Conservation (phyloP, 2,329 filamentous ascomycete species). For the Fusarium nematophilum region DNA sequence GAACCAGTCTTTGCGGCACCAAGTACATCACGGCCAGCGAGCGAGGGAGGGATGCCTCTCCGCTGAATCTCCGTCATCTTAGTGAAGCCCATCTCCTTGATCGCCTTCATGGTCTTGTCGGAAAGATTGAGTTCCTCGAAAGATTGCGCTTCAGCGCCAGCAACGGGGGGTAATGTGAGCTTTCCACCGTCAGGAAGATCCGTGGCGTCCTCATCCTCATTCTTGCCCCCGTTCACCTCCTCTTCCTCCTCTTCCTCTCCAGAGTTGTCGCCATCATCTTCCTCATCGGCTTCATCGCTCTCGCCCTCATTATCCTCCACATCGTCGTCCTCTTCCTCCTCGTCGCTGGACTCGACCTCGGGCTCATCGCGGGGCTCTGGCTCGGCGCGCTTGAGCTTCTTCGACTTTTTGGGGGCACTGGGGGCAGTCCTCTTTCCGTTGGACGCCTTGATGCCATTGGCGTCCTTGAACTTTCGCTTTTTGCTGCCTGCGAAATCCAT, state of each 20-base stretch:
- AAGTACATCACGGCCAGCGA: constrained; percentile 91
- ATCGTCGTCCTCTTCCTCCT: constrained; percentile 45
- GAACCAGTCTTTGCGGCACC: constrained; percentile 96
- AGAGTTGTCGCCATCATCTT: constrained; percentile 46
- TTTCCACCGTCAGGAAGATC: constrained; percentile 52
- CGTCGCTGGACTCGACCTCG: constrained; percentile 41
- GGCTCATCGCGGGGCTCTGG: constrained; percentile 42
- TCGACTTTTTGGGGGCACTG: constrained; percentile 50
- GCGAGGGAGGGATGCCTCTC: constrained; percentile 84
- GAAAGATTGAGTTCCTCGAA: constrained; percentile 88
- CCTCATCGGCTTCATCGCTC: constrained; percentile 45
- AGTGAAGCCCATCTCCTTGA: constrained; percentile 90
- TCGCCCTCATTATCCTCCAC: constrained; percentile 41
- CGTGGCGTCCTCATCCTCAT: constrained; percentile 46
- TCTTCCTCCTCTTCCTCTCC: constrained; percentile 42
- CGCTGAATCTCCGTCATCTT: constrained; percentile 97
- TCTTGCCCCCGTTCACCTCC: constrained; percentile 40
- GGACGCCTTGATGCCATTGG: constrained; percentile 45
- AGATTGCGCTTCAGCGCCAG: constrained; percentile 69
- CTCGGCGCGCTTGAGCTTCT: constrained; percentile 56
- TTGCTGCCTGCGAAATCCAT: constrained; percentile 54
- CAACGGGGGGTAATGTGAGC: constrained; percentile 65
- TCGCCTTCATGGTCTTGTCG: constrained; percentile 88
- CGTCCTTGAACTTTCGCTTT: constrained; percentile 57
- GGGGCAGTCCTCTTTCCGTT: constrained; percentile 39